phyloP scores from a whole-genome alignment of 140 eudicot genomes.

The Anethum foeniculum region DNA sequence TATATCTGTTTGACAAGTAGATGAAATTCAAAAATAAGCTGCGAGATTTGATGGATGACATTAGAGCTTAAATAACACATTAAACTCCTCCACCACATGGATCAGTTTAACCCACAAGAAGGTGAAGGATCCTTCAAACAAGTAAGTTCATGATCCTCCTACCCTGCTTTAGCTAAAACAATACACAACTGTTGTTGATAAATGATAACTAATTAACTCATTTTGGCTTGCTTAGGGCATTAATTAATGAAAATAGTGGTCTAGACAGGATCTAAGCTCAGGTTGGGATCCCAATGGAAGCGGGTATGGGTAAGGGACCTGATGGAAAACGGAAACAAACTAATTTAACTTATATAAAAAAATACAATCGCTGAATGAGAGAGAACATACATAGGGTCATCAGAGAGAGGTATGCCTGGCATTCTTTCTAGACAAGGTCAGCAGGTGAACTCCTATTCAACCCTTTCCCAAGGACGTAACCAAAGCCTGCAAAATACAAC shows the following conservation, averaged over 20 bases:
- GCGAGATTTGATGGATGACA: background rate
- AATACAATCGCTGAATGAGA: constrained; percentile 9
- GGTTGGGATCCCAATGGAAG: background rate
- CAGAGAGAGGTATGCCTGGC: constrained; percentile 93
- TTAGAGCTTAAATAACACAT: background rate
- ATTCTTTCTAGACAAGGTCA: constrained; percentile 42
- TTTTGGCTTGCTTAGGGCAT: background rate
- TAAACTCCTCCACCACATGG: background rate
- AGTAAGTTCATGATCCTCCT: background rate
- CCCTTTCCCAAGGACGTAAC: constrained; percentile 20
- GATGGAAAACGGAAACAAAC: background rate
- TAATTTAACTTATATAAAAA: background rate
- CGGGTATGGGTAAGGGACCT: background rate
- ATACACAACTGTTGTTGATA: background rate
- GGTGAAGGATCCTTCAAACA: background rate
- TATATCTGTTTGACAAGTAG: background rate
- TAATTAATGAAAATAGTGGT: background rate
- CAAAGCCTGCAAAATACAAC: constrained; percentile 24
- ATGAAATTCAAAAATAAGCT: background rate
- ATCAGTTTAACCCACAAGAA: background rate
- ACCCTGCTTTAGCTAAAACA: background rate
- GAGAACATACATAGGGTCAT: constrained; percentile 67
- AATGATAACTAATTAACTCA: background rate
- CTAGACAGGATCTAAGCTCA: background rate
- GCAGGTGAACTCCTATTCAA: constrained; percentile 25